Evolutionary conservation across 164 flowering plant species (phyloP), one percentile per base, ranked within the genome.

Genomic region (Litsea cubeba): DNA sequence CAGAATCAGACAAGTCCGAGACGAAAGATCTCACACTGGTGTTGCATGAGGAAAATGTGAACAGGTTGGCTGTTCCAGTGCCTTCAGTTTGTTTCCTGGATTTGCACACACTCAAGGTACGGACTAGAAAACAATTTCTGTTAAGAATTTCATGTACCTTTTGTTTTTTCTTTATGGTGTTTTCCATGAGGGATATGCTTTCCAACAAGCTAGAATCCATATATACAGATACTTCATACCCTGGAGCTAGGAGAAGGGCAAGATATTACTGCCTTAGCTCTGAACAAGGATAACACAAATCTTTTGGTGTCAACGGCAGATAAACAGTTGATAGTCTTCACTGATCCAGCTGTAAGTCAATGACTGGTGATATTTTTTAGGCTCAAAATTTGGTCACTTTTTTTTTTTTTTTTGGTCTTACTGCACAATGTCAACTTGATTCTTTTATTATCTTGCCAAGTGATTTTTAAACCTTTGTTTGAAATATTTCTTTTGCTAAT

Each of bases 311-410:
- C 99, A 69, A 94, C 98, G 28, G 88, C 84, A 20, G 89, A 96
- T 82, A 93, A 85, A 63, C 91, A 93, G 77, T 80, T 96, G 87
- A 89, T 94, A 69, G 79, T 96, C 75, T 93, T 91, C 88, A 92
- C 99, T 1, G 94, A 96, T 83, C 99, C 99, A 74, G 82, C 97
- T 62, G 98, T 96, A 88, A 91, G 98, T 85, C 68, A 11, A 25
- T 8, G 17, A 60, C 63, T 17, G n/a, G 63, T n/a, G 63, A 60
- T 23, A 60, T 60, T 18, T 23, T 18, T 18, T 18, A n/a, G 63
- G 7, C 66, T 63, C 28, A 11, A 63, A n/a, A 22, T 63, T 63
- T 63, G 15, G 60, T 54, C 60, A 1, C 12, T 20, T 54, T 54
- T 12, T 15, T n/a, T 51, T 51, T 32, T 32, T 40, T 7, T 40